Percentiles rank a stretch among this genome's conserved stretches.
phyloP scores from a whole-genome alignment of 176 grass and related monocot genomes.

The Rhynchospora breviuscula region DNA sequence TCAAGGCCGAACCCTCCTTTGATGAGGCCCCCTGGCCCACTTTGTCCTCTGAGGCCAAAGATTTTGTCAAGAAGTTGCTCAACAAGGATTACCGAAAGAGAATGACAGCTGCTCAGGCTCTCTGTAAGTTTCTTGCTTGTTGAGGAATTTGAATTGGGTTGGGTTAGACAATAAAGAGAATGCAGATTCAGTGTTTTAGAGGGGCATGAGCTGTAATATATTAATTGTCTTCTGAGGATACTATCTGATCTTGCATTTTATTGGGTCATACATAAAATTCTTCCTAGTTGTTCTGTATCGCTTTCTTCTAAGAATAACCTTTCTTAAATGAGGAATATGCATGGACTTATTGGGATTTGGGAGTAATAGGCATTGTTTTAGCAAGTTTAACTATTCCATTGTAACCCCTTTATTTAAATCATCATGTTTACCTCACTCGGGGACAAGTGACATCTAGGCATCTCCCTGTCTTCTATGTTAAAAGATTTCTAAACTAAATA shows the following conservation, averaged over 20 bases:
- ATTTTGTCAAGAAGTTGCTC: conserved; percentile 90
- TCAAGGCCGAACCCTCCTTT: conserved; percentile 98
- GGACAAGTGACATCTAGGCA: not conserved
- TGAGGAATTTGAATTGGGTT: not conserved
- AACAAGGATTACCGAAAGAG: conserved; percentile 99
- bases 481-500: not conserved
- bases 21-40: conserved; percentile 97
- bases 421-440: not conserved
- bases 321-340: not conserved
- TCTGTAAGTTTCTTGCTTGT: conserved; percentile 49
- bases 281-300: not conserved
- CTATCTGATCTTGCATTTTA: not conserved
- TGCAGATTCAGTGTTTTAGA: not conserved
- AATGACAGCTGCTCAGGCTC: conserved; percentile 96
- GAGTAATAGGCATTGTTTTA: not conserved
- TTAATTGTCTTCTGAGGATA: not conserved
- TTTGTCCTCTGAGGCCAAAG: conserved; percentile 80
- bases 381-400: not conserved
- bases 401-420: not conserved
- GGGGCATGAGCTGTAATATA: not conserved
- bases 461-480: not conserved
- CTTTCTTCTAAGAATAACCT: not conserved
- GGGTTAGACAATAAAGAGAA: not conserved
- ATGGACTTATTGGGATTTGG: not conserved
- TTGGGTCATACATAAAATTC: not conserved